Evolutionary conservation across 2,329 filamentous ascomycete genomes (phyloP), one percentile per base, ranked within the genome.

Genomic region (Furcasterigmium sp.): DNA sequence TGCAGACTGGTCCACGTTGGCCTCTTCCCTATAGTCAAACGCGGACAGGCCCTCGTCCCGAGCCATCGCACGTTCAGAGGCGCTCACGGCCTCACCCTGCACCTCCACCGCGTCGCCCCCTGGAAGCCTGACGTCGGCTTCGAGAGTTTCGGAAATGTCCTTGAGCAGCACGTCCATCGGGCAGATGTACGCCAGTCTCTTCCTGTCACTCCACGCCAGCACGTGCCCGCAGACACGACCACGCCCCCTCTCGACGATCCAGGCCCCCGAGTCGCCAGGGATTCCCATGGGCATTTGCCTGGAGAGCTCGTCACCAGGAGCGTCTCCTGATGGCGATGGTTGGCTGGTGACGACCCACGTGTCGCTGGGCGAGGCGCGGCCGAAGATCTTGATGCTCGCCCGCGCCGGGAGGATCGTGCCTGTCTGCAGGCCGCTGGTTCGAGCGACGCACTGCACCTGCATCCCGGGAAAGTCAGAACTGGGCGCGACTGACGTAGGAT

Each of bases 161-260:
- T 85, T 78, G 10, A 97, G 73, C 11, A 95, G 68, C 3, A 96
- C 76, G 45, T 96, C 87, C 91, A 97, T 97, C 0, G 91, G 91
- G 48, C 89, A 93, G 48, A 97, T 93, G 61, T 95, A 97, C 0
- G 90, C 90, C 5, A 89, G 83, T 34, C 80, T 80, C 57, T 87
- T 91, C 48, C 83, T 80, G 49, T 82, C 78, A 53, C 85, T 91
- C 82, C 86, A 95, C 0, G 91, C 91, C 11, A 97, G 73, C 0
- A 97, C 87, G 55, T 96, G 91, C 0, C 91, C 91, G 53, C 88
- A 93, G 3, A 96, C 80, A 29, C 82, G 78, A 2, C 89, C 89
- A n/a, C 82, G 74, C 6, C 76, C 75, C 45, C 87, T 84, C 53
- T 91, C 87, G 14, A 96, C 82, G 4, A 97, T 80, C 91, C 91